A percentile compares a stretch with the other conserved stretches of the same genome.
Evolutionary conservation across 1,139 yeast species (phyloP).

Genomic region (Kodamaea suecica): DNA sequence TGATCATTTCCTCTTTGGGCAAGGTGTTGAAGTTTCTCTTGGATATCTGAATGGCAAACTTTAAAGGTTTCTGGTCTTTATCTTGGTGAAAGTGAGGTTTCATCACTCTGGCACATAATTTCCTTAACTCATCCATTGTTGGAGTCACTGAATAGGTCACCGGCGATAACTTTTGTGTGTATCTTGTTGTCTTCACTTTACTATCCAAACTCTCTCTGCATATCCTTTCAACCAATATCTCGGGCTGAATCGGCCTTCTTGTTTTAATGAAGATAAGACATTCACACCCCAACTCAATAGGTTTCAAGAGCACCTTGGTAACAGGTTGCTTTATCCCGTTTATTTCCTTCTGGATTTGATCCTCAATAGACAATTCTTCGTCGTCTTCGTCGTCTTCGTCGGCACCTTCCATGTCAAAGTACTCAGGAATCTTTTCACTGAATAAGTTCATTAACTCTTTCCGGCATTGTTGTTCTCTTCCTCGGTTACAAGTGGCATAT

Average conservation of each 20-base stretch:
- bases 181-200: conserved; percentile 58
- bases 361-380: conserved; percentile 62
- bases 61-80: conserved; percentile 45
- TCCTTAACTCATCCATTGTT: conserved; percentile 59
- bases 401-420: conserved; percentile 40
- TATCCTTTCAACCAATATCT: conserved; percentile 56
- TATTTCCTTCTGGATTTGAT: conserved; percentile 67
- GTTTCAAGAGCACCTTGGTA: conserved; percentile 49
- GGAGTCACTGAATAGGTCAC: conserved; percentile 75
- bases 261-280: conserved; percentile 83
- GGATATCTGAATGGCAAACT: conserved; percentile 80
- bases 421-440: conserved; percentile 51
- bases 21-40: conserved; percentile 75
- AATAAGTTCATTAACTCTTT: conserved; percentile 68
- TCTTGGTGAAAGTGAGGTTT: conserved; percentile 65
- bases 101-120: conserved; percentile 55
- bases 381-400: conserved; percentile 32
- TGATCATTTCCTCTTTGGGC: conserved; percentile 66
- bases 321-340: conserved; percentile 48
- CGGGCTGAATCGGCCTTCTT: conserved; percentile 76
- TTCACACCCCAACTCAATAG: conserved; percentile 74
- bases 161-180: conserved; percentile 78
- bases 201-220: conserved; percentile 58
- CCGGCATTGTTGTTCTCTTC: conserved; percentile 71
- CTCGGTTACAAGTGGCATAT: conserved; percentile 81